A percentile compares a stretch with the other conserved stretches of the same genome.
Conservation (phyloP, 2,329 filamentous ascomycete genomes). For the Paracamarosporium sp. region DNA sequence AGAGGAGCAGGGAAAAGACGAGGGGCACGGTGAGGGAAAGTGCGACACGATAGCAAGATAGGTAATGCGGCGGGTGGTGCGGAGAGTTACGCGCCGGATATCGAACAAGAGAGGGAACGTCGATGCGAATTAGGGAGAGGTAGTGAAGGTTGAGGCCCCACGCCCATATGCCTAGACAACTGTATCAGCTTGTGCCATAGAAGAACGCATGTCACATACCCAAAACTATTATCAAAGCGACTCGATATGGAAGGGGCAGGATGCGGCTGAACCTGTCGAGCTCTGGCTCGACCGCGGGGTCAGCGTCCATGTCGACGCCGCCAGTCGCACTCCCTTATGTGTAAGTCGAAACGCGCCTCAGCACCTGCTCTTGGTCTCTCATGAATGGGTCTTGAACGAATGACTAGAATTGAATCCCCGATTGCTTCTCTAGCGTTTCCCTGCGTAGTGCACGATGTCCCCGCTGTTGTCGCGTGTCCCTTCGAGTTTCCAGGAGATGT, state of each 20-base stretch:
- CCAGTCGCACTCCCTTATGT: slow-evolving; percentile 17
- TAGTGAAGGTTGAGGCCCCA: slow-evolving; percentile 94
- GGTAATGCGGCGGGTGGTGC: slow-evolving; percentile 76
- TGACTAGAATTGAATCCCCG: slow-evolving; percentile 17
- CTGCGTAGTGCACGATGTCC: not conserved
- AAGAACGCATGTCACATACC: slow-evolving; percentile 61
- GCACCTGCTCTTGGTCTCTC: slow-evolving; percentile 17
- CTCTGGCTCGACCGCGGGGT: slow-evolving; percentile 69
- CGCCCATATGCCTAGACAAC: slow-evolving; percentile 81
- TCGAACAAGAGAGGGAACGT: slow-evolving; percentile 83
- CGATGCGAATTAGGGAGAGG: slow-evolving; percentile 79
- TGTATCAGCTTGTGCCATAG: not conserved
- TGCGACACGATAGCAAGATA: slow-evolving; percentile 86
- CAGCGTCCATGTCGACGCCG: slow-evolving; percentile 68
- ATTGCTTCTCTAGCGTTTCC: not conserved
- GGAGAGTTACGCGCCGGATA: slow-evolving; percentile 79
- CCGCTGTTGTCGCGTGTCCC: slow-evolving; percentile 34
- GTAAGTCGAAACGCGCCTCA: slow-evolving; percentile 28
- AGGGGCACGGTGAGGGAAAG: slow-evolving; percentile 77
- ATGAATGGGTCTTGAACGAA: slow-evolving; percentile 17
- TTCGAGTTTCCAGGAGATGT: slow-evolving; percentile 28
- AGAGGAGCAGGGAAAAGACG: slow-evolving; percentile 73
- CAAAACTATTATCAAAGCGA: slow-evolving; percentile 83
- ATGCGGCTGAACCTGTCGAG: slow-evolving; percentile 87
- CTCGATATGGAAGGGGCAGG: slow-evolving; percentile 87